Evolutionary conservation across 768 basidiomycete species (phyloP), one percentile per base, ranked within the genome.

Genomic region (Obba rivulosa): DNA sequence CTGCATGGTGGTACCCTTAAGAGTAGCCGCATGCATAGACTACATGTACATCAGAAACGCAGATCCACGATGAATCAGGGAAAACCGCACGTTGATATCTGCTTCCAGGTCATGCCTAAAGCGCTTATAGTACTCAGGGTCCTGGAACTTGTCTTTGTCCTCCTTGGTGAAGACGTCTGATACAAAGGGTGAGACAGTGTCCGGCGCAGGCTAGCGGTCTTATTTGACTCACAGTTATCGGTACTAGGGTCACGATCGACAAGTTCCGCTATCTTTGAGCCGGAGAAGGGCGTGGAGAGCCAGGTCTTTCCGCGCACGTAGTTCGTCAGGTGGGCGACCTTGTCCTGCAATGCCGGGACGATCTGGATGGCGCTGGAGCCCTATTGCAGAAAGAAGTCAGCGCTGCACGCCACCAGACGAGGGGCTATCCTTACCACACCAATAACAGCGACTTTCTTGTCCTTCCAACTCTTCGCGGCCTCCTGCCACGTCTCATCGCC

Each of bases 351-450:
- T 10, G 77, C 72, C 0, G 81, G 70, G 0, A 81, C 76, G 8
- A 80, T 73, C 50, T 83, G 80, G 35, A 81, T 72, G 3, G 77
- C 80, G 17, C 78, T 78, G 5, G 80, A 81, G 4, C 80, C 80
- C 80, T 81, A 34, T 4, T 41, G 43, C 22, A 20, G 20, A 20
- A 18, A 9, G 9, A 3, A 8, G 9, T 43, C n/a, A 48, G 24
- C 8, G 22, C 44, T 11, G 18, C 31, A 11, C n/a, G 41, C 7
- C 17, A 39, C 24, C 20, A 16, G 22, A 14, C 24, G 25, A 40
- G 21, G 22, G 24, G 20, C 24, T 8, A 38, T 11, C 67, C 71
- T 56, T 57, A 79, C 79, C n/a, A 78, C 76, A 21, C 81, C 80
- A 42, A 82, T 76, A 5, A 82, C 72, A 7, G 71, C 80, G 13